Percentiles rank a stretch among this genome's conserved stretches.
phyloP scores from a whole-genome alignment of 108 stramenopile genomes.

The Pseudonitzschia delicatissima region DNA sequence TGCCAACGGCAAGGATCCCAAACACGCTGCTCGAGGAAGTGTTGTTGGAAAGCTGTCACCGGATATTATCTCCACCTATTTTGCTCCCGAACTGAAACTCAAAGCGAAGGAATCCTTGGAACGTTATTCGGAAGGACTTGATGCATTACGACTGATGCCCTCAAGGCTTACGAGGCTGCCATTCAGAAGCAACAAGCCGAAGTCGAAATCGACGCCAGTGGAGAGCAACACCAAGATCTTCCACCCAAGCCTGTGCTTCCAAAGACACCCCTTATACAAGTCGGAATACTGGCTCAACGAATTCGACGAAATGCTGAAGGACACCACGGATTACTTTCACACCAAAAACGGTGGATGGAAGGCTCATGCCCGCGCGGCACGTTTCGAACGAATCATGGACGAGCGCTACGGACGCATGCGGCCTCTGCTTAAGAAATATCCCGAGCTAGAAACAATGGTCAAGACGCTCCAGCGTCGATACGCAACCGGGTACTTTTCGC shows the following conservation, averaged over 20 bases:
- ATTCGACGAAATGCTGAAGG: conserved; percentile 42
- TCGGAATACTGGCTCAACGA: conserved; percentile 56
- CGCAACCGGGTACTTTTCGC: conserved; percentile 66
- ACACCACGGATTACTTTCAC: conserved; percentile 61
- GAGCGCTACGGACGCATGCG: conserved; percentile 84
- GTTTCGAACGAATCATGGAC: conserved; percentile 82
- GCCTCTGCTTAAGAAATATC: conserved; percentile 74
- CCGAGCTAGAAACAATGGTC: conserved; percentile 65
- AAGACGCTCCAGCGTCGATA: conserved; percentile 64
- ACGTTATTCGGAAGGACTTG: conserved; percentile 36
- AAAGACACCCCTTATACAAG: conserved; percentile 40
- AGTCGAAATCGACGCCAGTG: conserved; percentile 11
- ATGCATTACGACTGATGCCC: conserved; percentile 4
- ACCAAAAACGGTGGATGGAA: conserved; percentile 57
- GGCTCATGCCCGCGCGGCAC: conserved; percentile 72
- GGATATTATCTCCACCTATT: conserved; percentile 57
- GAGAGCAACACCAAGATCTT: conserved; percentile 28
- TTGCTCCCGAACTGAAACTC: conserved; percentile 45
- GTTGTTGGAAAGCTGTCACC: conserved; percentile 70
- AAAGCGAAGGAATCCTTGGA: conserved; percentile 49
- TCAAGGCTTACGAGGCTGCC: not conserved
- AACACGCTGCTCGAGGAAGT: conserved; percentile 44
- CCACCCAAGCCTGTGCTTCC: conserved; percentile 4
- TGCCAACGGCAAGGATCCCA: conserved; percentile 32
- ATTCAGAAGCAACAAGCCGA: conserved; percentile 14